Percentiles rank a stretch among this genome's conserved stretches.
These are phyloP conservation scores for Drechslerella dactyloides DNA, from an alignment of 2,329 filamentous ascomycete species.

Conservation along the genomic window DNA sequence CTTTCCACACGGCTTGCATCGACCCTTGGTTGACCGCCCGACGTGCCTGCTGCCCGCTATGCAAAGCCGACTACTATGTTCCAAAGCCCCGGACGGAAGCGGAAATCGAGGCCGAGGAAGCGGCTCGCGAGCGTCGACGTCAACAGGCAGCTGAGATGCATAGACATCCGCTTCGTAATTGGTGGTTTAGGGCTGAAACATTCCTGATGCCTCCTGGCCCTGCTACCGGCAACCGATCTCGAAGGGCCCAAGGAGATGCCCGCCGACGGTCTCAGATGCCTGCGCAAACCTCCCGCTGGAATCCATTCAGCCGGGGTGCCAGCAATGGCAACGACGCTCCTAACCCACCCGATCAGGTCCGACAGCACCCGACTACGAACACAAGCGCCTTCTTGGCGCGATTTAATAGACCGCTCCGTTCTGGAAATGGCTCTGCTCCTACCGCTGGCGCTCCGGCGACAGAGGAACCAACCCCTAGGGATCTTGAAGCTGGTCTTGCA, in stretches of 20 bases:
- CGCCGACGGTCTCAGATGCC: constrained; percentile 20
- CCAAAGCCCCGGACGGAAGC: constrained; percentile 81
- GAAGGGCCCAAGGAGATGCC: constrained; percentile 10
- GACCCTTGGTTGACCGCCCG: constrained; percentile 96
- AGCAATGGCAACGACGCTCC: constrained; percentile 6
- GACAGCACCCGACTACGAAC: constrained; percentile 16
- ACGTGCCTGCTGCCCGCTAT: constrained; percentile 93
- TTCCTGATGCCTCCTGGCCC: constrained; percentile 30
- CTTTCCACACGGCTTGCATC: constrained; percentile 93
- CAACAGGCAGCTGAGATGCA: constrained; percentile 46
- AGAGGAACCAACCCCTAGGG: constrained; percentile 50
- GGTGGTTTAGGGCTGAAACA: constrained; percentile 44
- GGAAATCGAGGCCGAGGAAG: constrained; percentile 55
- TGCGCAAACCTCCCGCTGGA: constrained; percentile 29
- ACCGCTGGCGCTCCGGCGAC: constrained; percentile 1
- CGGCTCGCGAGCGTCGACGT: constrained; percentile 40
- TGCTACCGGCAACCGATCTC: constrained; percentile 20
- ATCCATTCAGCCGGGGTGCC: constrained; percentile 21
- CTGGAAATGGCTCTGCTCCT: constrained; percentile 26
- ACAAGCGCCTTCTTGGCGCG: constrained; percentile 16
- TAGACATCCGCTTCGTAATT: constrained; percentile 32
- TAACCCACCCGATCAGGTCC: constrained; percentile 19
- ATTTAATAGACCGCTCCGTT: constrained; percentile 30
- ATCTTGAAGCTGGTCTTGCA: constrained; percentile 51
- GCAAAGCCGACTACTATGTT: constrained; percentile 96